These are phyloP conservation scores for Backusella liffmaniae DNA, from an alignment of 192 early-diverging fungal genomes.

Conservation along the genomic window DNA sequence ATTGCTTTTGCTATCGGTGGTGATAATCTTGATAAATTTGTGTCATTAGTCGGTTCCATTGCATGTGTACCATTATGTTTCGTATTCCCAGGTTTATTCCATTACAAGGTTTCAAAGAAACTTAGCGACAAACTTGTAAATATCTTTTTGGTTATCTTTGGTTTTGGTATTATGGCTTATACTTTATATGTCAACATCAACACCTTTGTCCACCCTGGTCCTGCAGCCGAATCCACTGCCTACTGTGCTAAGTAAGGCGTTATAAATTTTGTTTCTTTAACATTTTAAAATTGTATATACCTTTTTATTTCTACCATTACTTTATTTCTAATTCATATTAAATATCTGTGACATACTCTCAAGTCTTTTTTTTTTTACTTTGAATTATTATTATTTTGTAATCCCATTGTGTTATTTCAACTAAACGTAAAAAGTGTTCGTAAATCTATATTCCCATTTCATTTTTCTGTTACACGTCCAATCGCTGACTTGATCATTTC, in stretches of 20 bases:
- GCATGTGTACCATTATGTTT: conserved; percentile 73
- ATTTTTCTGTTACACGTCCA: background rate
- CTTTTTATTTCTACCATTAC: background rate
- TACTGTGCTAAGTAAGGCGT: conserved; percentile 14
- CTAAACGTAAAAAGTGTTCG: background rate
- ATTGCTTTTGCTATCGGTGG: conserved; percentile 68
- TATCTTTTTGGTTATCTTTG: conserved; percentile 60
- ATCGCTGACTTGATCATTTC: background rate
- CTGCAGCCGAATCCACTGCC: conserved; percentile 10
- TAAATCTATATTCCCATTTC: background rate
- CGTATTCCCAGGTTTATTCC: conserved; percentile 85
- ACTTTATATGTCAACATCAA: conserved; percentile 77
- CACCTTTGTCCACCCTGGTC: conserved; percentile 35
- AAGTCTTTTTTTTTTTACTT: background rate
- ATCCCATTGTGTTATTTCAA: background rate
- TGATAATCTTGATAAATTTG: conserved; percentile 80
- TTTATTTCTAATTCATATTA: background rate
- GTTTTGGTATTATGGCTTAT: conserved; percentile 67
- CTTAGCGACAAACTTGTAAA: conserved; percentile 49
- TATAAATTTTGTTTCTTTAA: background rate
- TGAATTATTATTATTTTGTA: background rate
- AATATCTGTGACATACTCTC: background rate
- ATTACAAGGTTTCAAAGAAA: conserved; percentile 56
- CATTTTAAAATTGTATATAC: background rate
- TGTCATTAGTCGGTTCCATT: conserved; percentile 80